A percentile compares a stretch with the other conserved stretches of the same genome.
Conservation (phyloP, 2,329 filamentous ascomycete genomes). For the Colletotrichum theobromicola region DNA sequence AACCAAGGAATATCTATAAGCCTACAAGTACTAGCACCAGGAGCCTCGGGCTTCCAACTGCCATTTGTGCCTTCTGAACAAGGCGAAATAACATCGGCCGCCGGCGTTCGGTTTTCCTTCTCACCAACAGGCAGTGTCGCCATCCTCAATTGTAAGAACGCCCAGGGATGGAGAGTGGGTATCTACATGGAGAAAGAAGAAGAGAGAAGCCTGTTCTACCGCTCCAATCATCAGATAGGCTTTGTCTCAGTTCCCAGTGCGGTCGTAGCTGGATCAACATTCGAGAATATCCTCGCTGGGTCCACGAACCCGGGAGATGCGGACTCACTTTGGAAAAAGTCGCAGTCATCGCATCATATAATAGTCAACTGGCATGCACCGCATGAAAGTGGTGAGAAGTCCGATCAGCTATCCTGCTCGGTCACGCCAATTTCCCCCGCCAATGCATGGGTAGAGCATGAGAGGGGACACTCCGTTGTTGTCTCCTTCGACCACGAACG, state of each 20-base stretch:
- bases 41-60: neutral
- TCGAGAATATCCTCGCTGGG: neutral
- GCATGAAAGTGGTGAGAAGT: accelerated
- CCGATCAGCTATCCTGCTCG: accelerated
- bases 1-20: neutral
- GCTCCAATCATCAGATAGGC: neutral
- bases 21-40: accelerated
- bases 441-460: neutral
- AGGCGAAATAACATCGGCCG: neutral
- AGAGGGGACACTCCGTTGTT: neutral
- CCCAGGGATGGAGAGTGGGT: neutral
- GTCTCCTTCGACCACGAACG: neutral
- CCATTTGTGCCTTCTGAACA: neutral
- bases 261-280: neutral
- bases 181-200: neutral
- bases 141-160: neutral
- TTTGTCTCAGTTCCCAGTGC: neutral
- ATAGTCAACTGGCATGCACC: neutral
- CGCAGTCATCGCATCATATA: neutral
- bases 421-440: accelerated
- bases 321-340: neutral
- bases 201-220: neutral
- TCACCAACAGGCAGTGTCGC: neutral
- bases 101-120: neutral
- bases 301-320: neutral